phyloP scores from a whole-genome alignment of 2,329 filamentous ascomycete genomes.

The Colletotrichum orchidophilum region DNA sequence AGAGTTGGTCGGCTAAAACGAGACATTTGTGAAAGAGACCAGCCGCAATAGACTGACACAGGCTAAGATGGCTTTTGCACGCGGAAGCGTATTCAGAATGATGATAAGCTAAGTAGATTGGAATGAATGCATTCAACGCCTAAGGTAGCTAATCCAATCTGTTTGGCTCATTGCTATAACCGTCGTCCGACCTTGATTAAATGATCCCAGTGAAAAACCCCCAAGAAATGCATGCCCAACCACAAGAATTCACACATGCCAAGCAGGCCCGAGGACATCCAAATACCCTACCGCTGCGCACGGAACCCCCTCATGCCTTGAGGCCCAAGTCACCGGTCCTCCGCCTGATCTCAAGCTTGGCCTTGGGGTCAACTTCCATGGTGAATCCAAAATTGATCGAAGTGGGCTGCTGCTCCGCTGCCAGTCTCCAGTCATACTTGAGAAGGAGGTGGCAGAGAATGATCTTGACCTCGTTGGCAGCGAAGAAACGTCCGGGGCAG shows the following conservation, averaged over 20 bases:
- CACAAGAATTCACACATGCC: not conserved
- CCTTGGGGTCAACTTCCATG: conserved; percentile 27
- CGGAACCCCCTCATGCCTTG: conserved; percentile 5
- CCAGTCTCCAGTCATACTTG: conserved; percentile 42
- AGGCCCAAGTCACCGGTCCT: conserved; percentile 20
- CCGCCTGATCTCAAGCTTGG: conserved; percentile 27
- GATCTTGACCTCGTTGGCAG: conserved; percentile 48
- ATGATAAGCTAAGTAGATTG: not conserved
- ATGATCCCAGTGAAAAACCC: not conserved
- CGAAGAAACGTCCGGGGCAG: conserved; percentile 51
- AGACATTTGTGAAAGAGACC: too few relatives aligned
- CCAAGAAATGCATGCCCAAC: not conserved
- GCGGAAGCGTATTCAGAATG: not conserved
- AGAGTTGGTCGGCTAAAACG: too few relatives aligned
- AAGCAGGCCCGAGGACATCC: not conserved
- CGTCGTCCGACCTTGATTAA: conserved; percentile 12
- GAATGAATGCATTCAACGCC: conserved; percentile 4
- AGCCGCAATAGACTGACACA: too few relatives aligned
- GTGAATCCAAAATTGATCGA: conserved; percentile 17
- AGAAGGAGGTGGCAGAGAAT: conserved; percentile 42
- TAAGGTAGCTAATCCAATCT: conserved; percentile 25
- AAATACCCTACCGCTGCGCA: not conserved
- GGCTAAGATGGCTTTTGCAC: too few relatives aligned
- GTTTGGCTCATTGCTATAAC: conserved; percentile 24
- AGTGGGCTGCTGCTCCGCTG: conserved; percentile 7